Evolutionary conservation across 208 protist species (phyloP).

Genomic region (Strigomonas oncopelti): DNA sequence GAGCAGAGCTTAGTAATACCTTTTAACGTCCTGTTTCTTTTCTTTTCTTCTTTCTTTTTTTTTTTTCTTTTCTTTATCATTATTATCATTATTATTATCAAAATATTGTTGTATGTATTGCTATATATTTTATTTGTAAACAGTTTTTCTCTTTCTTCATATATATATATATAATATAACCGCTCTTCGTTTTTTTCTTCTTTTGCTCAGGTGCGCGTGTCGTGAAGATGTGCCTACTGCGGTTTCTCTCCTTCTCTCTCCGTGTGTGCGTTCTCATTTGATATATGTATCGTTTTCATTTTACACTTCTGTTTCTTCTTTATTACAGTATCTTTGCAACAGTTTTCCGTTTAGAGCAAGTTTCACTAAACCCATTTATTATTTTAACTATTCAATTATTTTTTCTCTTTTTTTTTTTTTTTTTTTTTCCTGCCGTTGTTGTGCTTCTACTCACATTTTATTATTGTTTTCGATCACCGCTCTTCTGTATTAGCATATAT

Average conservation of each 20-base stretch:
- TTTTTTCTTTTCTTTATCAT: not conserved
- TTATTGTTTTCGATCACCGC: no score
- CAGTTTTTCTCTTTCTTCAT: not conserved
- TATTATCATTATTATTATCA: slow-evolving; percentile 1
- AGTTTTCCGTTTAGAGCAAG: no score
- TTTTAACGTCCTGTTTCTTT: not conserved
- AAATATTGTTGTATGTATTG: not conserved
- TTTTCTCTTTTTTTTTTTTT: slow-evolving; percentile 1
- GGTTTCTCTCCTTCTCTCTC: no score
- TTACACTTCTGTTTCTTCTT: not conserved
- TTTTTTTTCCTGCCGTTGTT: no score
- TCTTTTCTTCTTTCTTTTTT: slow-evolving; percentile 2
- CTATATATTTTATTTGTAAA: not conserved
- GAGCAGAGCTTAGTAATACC: not conserved
- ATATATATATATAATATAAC: not conserved
- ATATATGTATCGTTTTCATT: not conserved
- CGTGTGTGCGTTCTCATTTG: no score
- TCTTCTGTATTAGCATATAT: no score
- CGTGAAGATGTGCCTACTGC: no score
- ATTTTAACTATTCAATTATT: slow-evolving; percentile 1
- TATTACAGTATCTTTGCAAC: not conserved
- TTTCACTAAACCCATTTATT: no score
- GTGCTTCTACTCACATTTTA: no score
- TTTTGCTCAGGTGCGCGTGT: slow-evolving; percentile 5
- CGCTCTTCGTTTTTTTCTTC: not conserved